Base-by-base conservation (phyloP, 1,139 yeast genomes). In the Nakaseomyces uthaithaninus region DNA sequence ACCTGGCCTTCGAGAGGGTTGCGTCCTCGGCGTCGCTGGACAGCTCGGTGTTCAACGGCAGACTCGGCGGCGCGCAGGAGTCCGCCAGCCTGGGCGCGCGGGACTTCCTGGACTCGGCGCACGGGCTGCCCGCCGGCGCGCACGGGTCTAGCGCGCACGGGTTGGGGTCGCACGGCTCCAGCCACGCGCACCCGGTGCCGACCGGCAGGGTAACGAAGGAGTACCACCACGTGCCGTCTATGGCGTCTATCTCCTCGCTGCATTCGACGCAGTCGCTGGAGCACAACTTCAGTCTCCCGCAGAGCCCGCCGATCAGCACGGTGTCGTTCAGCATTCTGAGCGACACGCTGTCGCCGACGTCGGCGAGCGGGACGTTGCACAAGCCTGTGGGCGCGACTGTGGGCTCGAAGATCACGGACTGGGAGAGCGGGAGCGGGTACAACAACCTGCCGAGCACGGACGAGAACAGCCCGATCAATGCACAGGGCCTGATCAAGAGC, bases 221-320 rank as follows among this genome's bases (percentile, higher is more conserved):
- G n/a, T 53, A 51, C 30, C 57, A 51, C 17, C 56, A 53, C 37
- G 56, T 53, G 2, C 51, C 56, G 16, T 50, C 59, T 11, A 44
- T 52, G 35, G 54, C 55, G 2, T 53, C 62, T 5, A 46, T 55
- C 11, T 54, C 60, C 3, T 57, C 61, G 1, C 40, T 57, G 15
- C 58, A 55, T 19, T 57, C 62, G 8, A 47, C 58, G 12, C 58
- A 55, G 27, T 57, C 61, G 4, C 41, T 57, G 12, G 60, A 56
- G 24, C 58, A 55, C 27, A 54, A 51, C 31, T 44, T 55, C 36
- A 39, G 49, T 10, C 41, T 55, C 7, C 59, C 58, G 14, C 53
- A 53, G 33, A 53, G 56, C 25, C 55, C 58, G 3, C 48, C 52
- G 11, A 31, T 54, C 36, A 42, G 48, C 11, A 45, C 39, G 44